These are phyloP conservation scores for Talaromyces sp. DNA, from an alignment of 2,329 filamentous ascomycete species.

Conservation along the genomic window DNA sequence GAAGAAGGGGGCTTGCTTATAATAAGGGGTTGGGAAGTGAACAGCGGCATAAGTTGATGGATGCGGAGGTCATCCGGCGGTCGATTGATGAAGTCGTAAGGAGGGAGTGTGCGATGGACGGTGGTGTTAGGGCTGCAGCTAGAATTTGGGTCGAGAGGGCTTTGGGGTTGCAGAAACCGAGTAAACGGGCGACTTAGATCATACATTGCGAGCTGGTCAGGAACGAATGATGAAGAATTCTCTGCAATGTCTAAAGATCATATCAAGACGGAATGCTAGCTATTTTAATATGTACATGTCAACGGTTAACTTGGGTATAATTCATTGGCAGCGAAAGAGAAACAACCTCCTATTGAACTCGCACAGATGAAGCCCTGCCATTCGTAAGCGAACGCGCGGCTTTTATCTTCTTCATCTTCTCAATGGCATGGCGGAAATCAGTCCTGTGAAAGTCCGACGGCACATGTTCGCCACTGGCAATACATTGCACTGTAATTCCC, in stretches of 20 bases:
- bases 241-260: neutral
- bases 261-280: neutral
- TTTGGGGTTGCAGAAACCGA: slow-evolving; percentile 35
- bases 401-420: slow-evolving; percentile 30
- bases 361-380: neutral
- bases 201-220: neutral
- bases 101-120: slow-evolving; percentile 44
- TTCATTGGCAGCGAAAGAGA: neutral
- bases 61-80: slow-evolving; percentile 52
- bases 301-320: neutral
- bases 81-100: slow-evolving; percentile 60
- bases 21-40: slow-evolving; percentile 19
- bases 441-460: slow-evolving; percentile 34
- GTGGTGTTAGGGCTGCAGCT: slow-evolving; percentile 41
- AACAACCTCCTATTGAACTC: neutral
- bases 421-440: slow-evolving; percentile 34
- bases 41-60: slow-evolving; percentile 40
- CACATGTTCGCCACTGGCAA: slow-evolving; percentile 74
- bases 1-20: slow-evolving; percentile 13
- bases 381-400: slow-evolving; percentile 4
- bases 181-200: neutral
- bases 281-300: neutral
- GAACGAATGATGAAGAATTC: neutral
- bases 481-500: slow-evolving; percentile 90
- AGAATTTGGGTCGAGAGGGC: slow-evolving; percentile 50